Evolutionary conservation across 2,329 filamentous ascomycete genomes (phyloP).

Genomic region (Leptographium wingfieldii): DNA sequence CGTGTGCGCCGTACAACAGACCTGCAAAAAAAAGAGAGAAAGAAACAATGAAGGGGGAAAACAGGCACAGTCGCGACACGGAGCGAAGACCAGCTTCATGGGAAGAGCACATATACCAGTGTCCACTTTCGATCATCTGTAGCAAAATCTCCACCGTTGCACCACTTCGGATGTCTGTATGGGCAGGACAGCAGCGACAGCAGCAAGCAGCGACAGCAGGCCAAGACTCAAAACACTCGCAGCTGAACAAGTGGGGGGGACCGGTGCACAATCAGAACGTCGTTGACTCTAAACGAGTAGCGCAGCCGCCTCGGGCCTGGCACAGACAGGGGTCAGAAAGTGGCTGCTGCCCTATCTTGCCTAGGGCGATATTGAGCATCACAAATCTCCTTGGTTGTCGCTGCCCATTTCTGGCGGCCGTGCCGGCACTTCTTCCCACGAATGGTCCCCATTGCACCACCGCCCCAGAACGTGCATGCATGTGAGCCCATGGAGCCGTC

Average conservation of each 20-base stretch:
- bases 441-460: background rate
- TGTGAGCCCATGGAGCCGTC: background rate
- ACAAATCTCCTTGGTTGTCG: background rate
- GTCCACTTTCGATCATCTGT: background rate
- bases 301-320: background rate
- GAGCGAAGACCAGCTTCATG: background rate
- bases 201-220: background rate
- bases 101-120: background rate
- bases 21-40: background rate
- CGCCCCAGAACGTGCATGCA: background rate
- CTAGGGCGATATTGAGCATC: background rate
- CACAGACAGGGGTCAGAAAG: background rate
- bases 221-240: background rate
- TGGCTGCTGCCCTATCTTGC: background rate
- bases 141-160: slow-evolving; percentile 2
- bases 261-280: background rate
- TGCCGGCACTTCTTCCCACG: background rate
- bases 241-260: background rate
- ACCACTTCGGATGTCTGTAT: background rate
- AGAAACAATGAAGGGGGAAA: background rate
- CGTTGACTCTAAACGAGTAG: background rate
- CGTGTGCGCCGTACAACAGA: background rate
- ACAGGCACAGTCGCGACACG: background rate
- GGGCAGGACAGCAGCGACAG: background rate
- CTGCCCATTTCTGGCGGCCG: background rate